Base-by-base conservation (phyloP, 2,329 filamentous ascomycete species). In the Malbranchea zuffiana region DNA sequence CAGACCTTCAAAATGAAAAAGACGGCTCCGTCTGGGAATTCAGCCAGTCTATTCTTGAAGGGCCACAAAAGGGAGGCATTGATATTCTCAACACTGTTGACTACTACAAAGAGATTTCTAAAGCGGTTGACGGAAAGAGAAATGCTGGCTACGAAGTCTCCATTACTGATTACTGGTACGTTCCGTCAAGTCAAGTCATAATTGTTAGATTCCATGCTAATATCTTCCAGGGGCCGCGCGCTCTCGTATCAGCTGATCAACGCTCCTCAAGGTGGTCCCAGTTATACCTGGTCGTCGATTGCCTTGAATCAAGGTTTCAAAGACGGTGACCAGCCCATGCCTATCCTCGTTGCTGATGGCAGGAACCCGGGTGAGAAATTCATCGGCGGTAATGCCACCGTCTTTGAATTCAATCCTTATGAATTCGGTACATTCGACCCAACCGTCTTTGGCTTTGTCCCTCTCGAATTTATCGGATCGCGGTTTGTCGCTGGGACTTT, bases 241-340 rank as follows among this genome's bases (percentile, higher is more conserved):
- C 69, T 94, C n/a, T 79, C 79, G 1, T 92, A 81, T 60, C 86
- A 94, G 61, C 71, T 94, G 32, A 72, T 94, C 54, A 82, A 88
- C 53, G 80, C 74, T 4, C 70, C 69, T 1, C 62, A 82, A 43
- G 87, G 86, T 25, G 86, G 83, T 0, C 75, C 80, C 10, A 68
- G 66, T 10, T 86, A 80, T 51, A 94, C 86, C 3, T 93, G 79
- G 64, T 92, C 84, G 3, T 90, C 83, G 3, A 82, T 87, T 47
- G 72, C 76, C 5, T 52, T 75, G 28, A 68, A 74, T 12, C 51
- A 69, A 1, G 66, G 69, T n/a, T 88, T 88, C 56, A 59, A 63
- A 1, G 61, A 67, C 10, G 82, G 70, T 12, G 62, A 74, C 29
- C 70, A 73, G 20, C 84, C 83, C 0, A 71, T 88, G 65, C 83